These are phyloP conservation scores for Cucumis melo DNA, from an alignment of 306 rosid genomes.

Conservation along the genomic window DNA sequence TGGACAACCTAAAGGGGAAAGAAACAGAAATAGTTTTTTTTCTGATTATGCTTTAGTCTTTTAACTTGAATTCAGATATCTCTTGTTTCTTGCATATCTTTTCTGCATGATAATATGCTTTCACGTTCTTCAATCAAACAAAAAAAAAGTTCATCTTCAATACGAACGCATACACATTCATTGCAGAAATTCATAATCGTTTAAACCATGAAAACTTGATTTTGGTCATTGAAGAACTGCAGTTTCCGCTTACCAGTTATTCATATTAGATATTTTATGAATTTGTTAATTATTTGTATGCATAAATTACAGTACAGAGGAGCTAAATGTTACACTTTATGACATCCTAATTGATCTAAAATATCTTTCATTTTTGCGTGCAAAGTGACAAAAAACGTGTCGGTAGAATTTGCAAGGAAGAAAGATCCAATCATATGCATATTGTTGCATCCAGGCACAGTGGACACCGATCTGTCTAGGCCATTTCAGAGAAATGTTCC, in stretches of 20 bases:
- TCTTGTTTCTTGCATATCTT: not conserved
- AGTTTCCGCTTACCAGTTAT: not conserved
- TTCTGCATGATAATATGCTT: not conserved
- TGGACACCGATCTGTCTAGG: conserved; percentile 88
- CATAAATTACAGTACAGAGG: not conserved
- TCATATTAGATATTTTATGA: not conserved
- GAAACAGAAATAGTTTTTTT: not conserved
- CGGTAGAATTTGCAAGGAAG: conserved; percentile 66
- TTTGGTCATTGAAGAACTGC: not conserved
- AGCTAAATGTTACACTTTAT: not conserved
- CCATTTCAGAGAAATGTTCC: conserved; percentile 88
- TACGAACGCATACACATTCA: not conserved
- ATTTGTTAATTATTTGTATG: not conserved
- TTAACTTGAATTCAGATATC: not conserved
- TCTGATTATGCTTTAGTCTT: not conserved
- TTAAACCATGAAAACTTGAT: not conserved
- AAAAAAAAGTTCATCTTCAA: not conserved
- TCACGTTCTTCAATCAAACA: not conserved
- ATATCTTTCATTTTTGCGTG: not conserved
- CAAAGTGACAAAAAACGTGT: conserved; percentile 58
- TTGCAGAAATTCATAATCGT: not conserved
- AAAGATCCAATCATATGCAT: conserved; percentile 71
- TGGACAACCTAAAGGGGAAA: not conserved
- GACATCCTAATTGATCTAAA: not conserved
- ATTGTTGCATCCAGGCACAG: conserved; percentile 89